Conservation (phyloP, 2,329 filamentous ascomycete genomes). For the Talaromyces sp. region DNA sequence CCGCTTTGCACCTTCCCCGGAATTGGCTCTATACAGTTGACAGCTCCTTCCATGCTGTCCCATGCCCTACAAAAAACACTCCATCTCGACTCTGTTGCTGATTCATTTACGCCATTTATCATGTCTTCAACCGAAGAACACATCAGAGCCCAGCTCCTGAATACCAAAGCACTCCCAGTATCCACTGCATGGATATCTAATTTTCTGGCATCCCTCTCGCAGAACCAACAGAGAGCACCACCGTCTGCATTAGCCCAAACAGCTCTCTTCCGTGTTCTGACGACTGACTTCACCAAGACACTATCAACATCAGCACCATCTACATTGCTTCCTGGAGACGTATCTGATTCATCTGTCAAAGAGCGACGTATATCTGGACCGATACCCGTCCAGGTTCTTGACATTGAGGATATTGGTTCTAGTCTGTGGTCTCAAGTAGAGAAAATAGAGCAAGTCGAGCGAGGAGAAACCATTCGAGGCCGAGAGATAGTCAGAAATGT, state of each 20-base stretch:
- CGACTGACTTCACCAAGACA: slow-evolving; percentile 66
- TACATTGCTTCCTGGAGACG: slow-evolving; percentile 52
- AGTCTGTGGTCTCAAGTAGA: slow-evolving; percentile 86
- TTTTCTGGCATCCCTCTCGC: slow-evolving; percentile 54
- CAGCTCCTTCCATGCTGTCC: neutral
- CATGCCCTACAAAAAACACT: neutral
- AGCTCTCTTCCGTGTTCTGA: slow-evolving; percentile 72
- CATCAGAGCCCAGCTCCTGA: slow-evolving; percentile 50
- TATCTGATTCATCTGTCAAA: slow-evolving; percentile 50
- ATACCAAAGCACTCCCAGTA: slow-evolving; percentile 50
- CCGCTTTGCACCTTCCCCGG: neutral
- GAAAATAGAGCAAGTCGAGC: slow-evolving; percentile 53
- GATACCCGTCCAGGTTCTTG: slow-evolving; percentile 74
- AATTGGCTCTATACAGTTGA: too few relatives aligned
- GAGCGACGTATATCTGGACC: slow-evolving; percentile 56
- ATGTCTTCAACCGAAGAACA: slow-evolving; percentile 29
- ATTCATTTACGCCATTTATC: neutral
- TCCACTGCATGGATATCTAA: slow-evolving; percentile 58
- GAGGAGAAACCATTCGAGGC: slow-evolving; percentile 53
- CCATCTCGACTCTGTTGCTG: neutral
- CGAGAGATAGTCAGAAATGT: slow-evolving; percentile 75
- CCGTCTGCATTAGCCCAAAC: slow-evolving; percentile 70
- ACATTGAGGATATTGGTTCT: slow-evolving; percentile 74
- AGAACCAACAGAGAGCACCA: slow-evolving; percentile 52
- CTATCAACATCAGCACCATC: slow-evolving; percentile 45